These are phyloP conservation scores for Xanthoceras sorbifolium DNA, from an alignment of 345 rosid species.

Conservation along the genomic window DNA sequence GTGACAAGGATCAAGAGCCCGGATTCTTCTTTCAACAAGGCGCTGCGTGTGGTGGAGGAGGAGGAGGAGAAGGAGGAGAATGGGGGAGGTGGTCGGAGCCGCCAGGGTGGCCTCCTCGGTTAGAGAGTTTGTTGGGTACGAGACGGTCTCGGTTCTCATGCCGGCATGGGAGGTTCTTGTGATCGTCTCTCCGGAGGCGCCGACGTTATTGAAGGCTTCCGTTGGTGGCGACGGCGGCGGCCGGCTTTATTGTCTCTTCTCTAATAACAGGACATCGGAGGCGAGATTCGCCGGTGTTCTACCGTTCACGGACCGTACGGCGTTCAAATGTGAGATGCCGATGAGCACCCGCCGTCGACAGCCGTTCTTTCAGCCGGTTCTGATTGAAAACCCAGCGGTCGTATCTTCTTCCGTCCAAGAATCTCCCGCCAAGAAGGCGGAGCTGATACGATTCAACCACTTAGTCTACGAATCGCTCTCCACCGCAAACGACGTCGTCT, in stretches of 20 bases:
- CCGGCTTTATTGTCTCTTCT: constrained; percentile 54
- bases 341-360: constrained; percentile 40
- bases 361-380: constrained; percentile 54
- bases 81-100: not conserved
- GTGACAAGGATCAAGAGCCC: not conserved
- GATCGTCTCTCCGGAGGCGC: constrained; percentile 37
- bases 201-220: not conserved
- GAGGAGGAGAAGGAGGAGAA: constrained; percentile 11
- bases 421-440: constrained; percentile 24
- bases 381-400: constrained; percentile 32
- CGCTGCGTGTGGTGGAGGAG: constrained; percentile 14
- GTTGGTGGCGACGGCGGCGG: not conserved
- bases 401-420: constrained; percentile 1
- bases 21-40: constrained; percentile 7
- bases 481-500: constrained; percentile 65
- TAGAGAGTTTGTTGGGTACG: constrained; percentile 22
- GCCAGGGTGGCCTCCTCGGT: constrained; percentile 14
- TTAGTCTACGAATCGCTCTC: constrained; percentile 77
- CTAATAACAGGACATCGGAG: constrained; percentile 47
- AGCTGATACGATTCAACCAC: constrained; percentile 50
- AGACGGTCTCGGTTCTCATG: constrained; percentile 54
- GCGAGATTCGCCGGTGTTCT: constrained; percentile 53
- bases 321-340: constrained; percentile 67
- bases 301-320: constrained; percentile 50
- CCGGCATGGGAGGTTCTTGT: constrained; percentile 79